Conservation (phyloP, 2,329 filamentous ascomycete species). For the Boeremia exigua region DNA sequence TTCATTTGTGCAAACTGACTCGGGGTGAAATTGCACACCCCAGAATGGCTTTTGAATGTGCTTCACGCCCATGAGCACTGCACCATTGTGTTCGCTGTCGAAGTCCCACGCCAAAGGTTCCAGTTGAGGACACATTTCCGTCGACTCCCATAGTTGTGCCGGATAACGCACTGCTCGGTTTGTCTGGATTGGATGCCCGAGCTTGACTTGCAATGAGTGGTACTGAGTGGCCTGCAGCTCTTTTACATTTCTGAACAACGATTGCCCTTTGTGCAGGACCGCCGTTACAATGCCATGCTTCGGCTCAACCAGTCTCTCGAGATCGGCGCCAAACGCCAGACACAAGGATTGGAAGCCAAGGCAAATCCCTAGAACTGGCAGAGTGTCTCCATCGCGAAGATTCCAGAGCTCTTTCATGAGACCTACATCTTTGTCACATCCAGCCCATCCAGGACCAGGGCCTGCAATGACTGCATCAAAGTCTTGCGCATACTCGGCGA, state of each 20-base stretch:
- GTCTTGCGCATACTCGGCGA: constrained; percentile 55
- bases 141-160: constrained; percentile 49
- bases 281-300: constrained; percentile 80
- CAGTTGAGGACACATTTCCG: constrained; percentile 44
- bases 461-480: constrained; percentile 90
- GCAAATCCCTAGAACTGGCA: constrained; percentile 88
- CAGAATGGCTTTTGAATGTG: constrained; percentile 76
- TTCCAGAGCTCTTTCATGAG: constrained; percentile 80
- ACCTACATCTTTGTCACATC: constrained; percentile 76
- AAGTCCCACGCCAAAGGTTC: constrained; percentile 58
- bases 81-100: constrained; percentile 54
- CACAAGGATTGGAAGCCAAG: constrained; percentile 87
- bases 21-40: constrained; percentile 90
- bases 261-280: constrained; percentile 65
- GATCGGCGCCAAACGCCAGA: constrained; percentile 68
- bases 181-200: constrained; percentile 43
- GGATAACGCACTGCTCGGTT: constrained; percentile 46
- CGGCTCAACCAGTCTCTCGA: constrained; percentile 72
- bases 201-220: constrained; percentile 65
- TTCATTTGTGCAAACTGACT: constrained; percentile 81
- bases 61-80: constrained; percentile 77
- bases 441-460: constrained; percentile 85
- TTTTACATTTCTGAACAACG: constrained; percentile 70
- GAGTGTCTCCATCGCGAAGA: constrained; percentile 61
- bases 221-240: constrained; percentile 77